Conservation (phyloP, 208 protist genomes). For the Acanthamoeba culbertsoni region DNA sequence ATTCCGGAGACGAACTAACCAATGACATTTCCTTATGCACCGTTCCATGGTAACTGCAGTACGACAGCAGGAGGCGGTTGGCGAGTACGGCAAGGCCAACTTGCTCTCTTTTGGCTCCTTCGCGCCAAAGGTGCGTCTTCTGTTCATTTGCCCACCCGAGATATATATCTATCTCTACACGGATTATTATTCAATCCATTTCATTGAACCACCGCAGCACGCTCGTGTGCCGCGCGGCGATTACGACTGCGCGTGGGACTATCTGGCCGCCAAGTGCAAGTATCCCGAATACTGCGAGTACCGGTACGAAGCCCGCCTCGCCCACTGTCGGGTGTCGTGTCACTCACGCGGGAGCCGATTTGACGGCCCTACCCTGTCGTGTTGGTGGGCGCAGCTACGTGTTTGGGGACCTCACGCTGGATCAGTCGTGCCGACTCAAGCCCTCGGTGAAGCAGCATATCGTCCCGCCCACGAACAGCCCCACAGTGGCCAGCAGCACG, state of each 20-base stretch:
- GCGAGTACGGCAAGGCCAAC: neutral
- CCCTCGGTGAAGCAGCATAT: neutral
- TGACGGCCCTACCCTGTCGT: too few species aligned
- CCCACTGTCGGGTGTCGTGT: too few species aligned
- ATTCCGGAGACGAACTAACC: too few species aligned
- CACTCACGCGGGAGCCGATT: too few species aligned
- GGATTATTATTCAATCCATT: neutral
- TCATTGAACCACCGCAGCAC: neutral
- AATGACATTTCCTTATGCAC: too few species aligned
- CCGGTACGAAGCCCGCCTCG: neutral
- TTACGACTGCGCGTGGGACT: constrained; percentile 39
- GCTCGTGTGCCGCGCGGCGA: neutral
- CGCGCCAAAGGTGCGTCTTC: neutral
- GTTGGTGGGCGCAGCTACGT: neutral
- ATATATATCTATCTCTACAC: neutral
- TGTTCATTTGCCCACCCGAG: neutral
- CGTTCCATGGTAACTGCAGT: neutral
- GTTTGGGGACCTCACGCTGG: constrained; percentile 24
- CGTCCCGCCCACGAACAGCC: neutral
- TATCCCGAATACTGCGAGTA: constrained; percentile 36
- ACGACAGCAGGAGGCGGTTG: neutral
- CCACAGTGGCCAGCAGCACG: neutral
- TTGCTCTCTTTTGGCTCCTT: neutral
- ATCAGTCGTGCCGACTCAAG: constrained; percentile 27
- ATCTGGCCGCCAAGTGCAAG: neutral